These are phyloP conservation scores for Trichoderma arundinaceum DNA, from an alignment of 2,329 filamentous ascomycete genomes.

Conservation along the genomic window DNA sequence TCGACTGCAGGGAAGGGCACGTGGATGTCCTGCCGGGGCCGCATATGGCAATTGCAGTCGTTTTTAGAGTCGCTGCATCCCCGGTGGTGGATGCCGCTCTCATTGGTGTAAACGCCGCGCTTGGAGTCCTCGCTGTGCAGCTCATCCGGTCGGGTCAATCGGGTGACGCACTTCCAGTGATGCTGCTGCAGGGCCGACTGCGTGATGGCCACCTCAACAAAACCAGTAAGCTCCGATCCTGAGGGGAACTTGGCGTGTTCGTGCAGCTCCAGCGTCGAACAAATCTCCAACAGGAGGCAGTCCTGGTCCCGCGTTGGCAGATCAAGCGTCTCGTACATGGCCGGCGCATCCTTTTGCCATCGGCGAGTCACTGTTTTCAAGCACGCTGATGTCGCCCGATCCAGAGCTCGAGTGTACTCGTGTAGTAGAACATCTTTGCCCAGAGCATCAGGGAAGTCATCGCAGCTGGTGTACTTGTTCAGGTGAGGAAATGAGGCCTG, in stretches of 20 bases:
- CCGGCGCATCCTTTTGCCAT: constrained; percentile 65
- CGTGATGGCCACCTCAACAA: constrained; percentile 64
- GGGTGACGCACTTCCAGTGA: constrained; percentile 65
- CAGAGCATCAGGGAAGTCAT: constrained; percentile 56
- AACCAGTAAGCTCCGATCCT: constrained; percentile 64
- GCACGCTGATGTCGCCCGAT: constrained; percentile 62
- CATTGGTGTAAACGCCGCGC: constrained; percentile 54
- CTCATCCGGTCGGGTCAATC: constrained; percentile 62
- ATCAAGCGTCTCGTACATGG: constrained; percentile 59
- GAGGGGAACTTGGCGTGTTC: constrained; percentile 62
- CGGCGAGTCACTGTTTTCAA: constrained; percentile 58
- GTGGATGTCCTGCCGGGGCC: constrained; percentile 55
- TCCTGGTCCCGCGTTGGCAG: constrained; percentile 55
- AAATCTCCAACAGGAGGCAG: constrained; percentile 66
- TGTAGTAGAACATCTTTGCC: constrained; percentile 61
- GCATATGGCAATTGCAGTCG: constrained; percentile 58
- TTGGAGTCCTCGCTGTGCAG: constrained; percentile 54
- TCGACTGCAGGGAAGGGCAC: constrained; percentile 64
- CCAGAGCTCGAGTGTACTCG: constrained; percentile 61
- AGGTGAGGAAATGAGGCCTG: constrained; percentile 61
- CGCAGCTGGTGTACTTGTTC: constrained; percentile 59
- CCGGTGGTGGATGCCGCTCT: constrained; percentile 59
- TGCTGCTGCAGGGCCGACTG: constrained; percentile 60
- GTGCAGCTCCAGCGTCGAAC: constrained; percentile 64
- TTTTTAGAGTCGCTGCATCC: constrained; percentile 56